phyloP scores from a whole-genome alignment of 2,329 filamentous ascomycete species.

The Amauroascus niger region DNA sequence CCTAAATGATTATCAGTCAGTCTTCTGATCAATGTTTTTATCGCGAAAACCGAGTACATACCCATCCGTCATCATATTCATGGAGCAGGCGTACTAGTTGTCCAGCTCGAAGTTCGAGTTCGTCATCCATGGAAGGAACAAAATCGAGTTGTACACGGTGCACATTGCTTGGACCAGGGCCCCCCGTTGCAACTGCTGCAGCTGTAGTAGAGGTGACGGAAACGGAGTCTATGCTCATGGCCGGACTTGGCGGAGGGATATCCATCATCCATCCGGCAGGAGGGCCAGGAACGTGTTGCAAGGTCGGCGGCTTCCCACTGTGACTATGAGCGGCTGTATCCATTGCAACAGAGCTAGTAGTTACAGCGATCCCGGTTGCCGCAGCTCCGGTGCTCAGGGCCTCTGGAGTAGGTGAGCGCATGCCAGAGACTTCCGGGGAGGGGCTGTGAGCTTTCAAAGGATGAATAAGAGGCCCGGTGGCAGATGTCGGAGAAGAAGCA shows the following conservation, averaged over 20 bases:
- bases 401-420: conserved; percentile 36
- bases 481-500: conserved; percentile 24
- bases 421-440: conserved; percentile 36
- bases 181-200: conserved; percentile 53
- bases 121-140: conserved; percentile 82
- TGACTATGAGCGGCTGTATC: conserved; percentile 19
- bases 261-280: conserved; percentile 11
- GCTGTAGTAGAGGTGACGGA: conserved; percentile 39
- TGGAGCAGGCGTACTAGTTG: conserved; percentile 82
- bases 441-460: conserved; percentile 22
- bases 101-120: conserved; percentile 70
- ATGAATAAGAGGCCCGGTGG: conserved; percentile 17
- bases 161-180: conserved; percentile 55
- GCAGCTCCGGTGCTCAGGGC: conserved; percentile 32
- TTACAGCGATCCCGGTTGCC: conserved; percentile 34
- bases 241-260: conserved; percentile 21
- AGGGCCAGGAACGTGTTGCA: conserved; percentile 18
- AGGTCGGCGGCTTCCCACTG: conserved; percentile 18
- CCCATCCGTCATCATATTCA: conserved; percentile 98
- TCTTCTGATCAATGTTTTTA: background rate
- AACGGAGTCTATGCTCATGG: conserved; percentile 20
- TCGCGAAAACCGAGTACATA: conserved; percentile 42
- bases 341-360: conserved; percentile 31
- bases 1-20: conserved; percentile 43
- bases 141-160: conserved; percentile 94